A percentile compares a stretch with the other conserved stretches of the same genome.
Conservation (phyloP, 2,329 filamentous ascomycete genomes). For the Chaetothyriales sp. region DNA sequence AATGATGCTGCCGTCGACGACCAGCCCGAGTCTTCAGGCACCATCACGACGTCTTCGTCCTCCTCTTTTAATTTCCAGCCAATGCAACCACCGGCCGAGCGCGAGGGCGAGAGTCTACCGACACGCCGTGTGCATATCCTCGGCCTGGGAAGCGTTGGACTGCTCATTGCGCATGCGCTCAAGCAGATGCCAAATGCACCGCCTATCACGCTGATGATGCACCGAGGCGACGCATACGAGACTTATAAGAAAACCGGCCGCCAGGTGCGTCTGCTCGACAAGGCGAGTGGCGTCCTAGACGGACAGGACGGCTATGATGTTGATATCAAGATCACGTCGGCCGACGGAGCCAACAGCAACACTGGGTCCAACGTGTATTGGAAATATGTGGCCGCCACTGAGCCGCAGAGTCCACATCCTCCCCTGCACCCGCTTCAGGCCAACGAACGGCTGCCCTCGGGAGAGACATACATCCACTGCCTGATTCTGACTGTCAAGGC, state of each 20-base stretch:
- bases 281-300: conserved; percentile 27
- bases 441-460: conserved; percentile 12
- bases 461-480: conserved; percentile 47
- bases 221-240: conserved; percentile 32
- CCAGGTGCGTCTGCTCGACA: conserved; percentile 21
- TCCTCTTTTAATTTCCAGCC: neutral
- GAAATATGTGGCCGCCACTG: conserved; percentile 10
- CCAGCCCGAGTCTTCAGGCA: neutral
- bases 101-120: conserved; percentile 10
- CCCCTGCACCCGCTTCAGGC: conserved; percentile 7
- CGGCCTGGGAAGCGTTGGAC: conserved; percentile 67
- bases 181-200: conserved; percentile 46
- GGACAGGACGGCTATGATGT: conserved; percentile 30
- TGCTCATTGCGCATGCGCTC: conserved; percentile 60
- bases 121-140: conserved; percentile 54
- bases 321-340: conserved; percentile 20
- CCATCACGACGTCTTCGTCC: no score
- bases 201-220: conserved; percentile 67
- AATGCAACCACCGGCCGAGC: conserved; percentile 2
- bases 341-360: conserved; percentile 12
- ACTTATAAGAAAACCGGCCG: conserved; percentile 21
- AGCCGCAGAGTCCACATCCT: conserved; percentile 1
- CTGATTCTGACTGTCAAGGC: conserved; percentile 71
- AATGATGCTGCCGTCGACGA: neutral
- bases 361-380: conserved; percentile 4